Percentiles rank a stretch among this genome's conserved stretches.
Conservation (phyloP, 345 rosid genomes). For the Heritiera fomes region DNA sequence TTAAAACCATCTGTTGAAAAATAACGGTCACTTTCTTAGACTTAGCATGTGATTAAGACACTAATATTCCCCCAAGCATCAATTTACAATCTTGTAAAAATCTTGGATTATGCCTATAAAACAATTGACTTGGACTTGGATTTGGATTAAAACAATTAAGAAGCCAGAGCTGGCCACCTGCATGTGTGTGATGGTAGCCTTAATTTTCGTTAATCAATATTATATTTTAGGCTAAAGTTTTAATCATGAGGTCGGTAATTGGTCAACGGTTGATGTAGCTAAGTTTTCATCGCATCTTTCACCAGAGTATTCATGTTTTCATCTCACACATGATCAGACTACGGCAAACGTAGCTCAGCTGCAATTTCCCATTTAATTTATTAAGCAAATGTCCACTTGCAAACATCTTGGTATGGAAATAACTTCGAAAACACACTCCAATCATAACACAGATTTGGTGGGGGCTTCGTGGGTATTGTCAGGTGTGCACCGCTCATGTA, state of each 20-base stretch:
- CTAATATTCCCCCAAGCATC: constrained; percentile 2
- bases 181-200: constrained; percentile 48
- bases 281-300: not conserved
- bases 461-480: not conserved
- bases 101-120: not conserved
- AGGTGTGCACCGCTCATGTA: not conserved
- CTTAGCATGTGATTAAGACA: constrained; percentile 28
- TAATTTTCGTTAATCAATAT: constrained; percentile 28
- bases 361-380: not conserved
- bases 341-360: no score
- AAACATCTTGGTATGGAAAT: not conserved
- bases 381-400: constrained; percentile 7
- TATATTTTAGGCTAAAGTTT: not conserved
- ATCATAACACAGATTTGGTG: no score
- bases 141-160: not conserved
- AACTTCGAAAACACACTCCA: not conserved
- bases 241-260: constrained; percentile 38
- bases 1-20: not conserved
- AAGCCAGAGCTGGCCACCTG: not conserved
- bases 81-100: not conserved
- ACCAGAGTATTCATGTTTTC: not conserved
- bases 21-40: constrained; percentile 30
- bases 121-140: not conserved
- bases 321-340: not conserved
- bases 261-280: constrained; percentile 21